Base-by-base conservation (phyloP, 2,329 filamentous ascomycete genomes). In the Trichoderma gracile region DNA sequence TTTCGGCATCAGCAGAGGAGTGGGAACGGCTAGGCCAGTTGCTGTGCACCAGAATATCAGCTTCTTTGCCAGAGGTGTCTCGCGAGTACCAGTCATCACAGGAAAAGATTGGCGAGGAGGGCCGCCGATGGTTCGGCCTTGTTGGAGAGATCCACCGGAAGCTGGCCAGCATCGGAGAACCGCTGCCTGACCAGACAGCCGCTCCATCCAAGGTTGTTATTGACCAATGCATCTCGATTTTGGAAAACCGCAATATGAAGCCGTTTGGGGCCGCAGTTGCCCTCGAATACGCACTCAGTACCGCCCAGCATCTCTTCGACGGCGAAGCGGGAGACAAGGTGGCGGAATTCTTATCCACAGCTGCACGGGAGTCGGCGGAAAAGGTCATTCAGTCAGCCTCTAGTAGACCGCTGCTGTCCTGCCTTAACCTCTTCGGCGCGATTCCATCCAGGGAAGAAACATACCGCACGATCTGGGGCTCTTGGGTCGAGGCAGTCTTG, bases 61-160 rank as follows among this genome's bases (percentile, higher is more conserved):
- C 86, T 6, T 96, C 92, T 0, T 82, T 91, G 5, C 92, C 93
- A 0, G 92, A 94, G 72, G 87, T 94, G 63, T 93, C 92, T 0
- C 89, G 89, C 67, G 90, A 92, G 19, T 91, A 91, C 69, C 82
- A 85, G 27, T 81, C 82, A 47, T 96, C 92, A 0, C 92, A 97
- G 73, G 82, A 86, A 57, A 80, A 81, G 46, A 82, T 96, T 27
- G 84, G 86, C 10, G 81, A 87, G 7, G 84, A 90, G 70, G 88
- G 88, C 0, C 80, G 82, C 52, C 87, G 90, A 0, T 92, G 92
- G 78, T 89, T 90, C 66, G 77, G 83, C 1, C 76, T 92, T 10
- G 80, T 80, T 0, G 80, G 80, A 1, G 76, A 78, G 21, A 76
- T 86, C 5, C 75, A 81, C 40, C 71, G 69, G 66, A 77, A 71